Percentiles rank a stretch among this genome's conserved stretches.
phyloP scores from a whole-genome alignment of 352 stramenopile genomes.

The Phytophthora multivora region DNA sequence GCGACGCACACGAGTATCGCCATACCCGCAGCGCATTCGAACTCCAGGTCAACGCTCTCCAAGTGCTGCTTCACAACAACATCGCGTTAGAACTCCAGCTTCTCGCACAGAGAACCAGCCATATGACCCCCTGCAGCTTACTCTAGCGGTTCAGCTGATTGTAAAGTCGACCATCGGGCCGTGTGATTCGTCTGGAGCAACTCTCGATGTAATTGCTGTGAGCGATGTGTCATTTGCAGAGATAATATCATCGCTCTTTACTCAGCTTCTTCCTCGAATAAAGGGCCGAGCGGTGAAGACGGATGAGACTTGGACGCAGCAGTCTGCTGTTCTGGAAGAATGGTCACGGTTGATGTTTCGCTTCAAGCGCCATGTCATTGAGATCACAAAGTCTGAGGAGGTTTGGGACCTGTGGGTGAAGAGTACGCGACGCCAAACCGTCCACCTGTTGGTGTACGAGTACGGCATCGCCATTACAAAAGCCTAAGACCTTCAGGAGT shows the following conservation, averaged over 20 bases:
- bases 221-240: not conserved
- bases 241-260: not conserved
- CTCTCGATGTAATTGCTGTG: not conserved
- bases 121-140: no score
- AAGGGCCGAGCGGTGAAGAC: conserved; percentile 5
- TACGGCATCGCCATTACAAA: conserved; percentile 8
- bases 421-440: conserved; percentile 2
- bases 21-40: no score
- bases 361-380: conserved; percentile 4
- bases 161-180: no score
- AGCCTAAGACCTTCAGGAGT: not conserved
- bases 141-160: no score
- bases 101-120: no score
- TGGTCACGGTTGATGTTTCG: conserved; percentile 22
- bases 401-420: conserved; percentile 17
- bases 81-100: no score
- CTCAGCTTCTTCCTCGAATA: not conserved
- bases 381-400: conserved; percentile 2
- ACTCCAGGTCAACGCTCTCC: no score
- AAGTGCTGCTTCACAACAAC: no score
- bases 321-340: not conserved
- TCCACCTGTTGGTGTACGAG: conserved; percentile 17
- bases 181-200: not conserved
- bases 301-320: conserved; percentile 1
- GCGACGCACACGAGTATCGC: no score